Conservation (phyloP, 495 filamentous ascomycete species). For the Hypoxylon rickii region DNA sequence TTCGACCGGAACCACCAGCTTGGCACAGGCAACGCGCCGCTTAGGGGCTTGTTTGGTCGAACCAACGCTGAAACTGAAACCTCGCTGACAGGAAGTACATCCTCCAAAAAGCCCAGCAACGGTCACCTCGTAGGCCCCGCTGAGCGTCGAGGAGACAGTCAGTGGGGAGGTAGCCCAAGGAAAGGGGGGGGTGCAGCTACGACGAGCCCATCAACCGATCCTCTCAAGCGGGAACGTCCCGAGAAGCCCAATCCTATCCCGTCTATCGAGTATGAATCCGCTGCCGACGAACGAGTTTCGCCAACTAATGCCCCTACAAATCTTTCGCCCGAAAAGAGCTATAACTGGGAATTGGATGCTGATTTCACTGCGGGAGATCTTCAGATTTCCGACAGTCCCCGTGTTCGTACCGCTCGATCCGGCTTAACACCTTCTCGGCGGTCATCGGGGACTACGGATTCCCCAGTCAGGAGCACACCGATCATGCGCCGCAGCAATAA, state of each 20-base stretch:
- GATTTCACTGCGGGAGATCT: constrained; percentile 69
- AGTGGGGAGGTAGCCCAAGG: constrained; percentile 9
- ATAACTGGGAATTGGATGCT: constrained; percentile 60
- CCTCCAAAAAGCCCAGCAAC: constrained; percentile 44
- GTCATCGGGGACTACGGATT: constrained; percentile 11
- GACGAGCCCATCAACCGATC: constrained; percentile 1
- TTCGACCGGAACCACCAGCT: constrained; percentile 35
- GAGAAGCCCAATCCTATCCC: constrained; percentile 48
- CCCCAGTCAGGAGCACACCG: constrained; percentile 8
- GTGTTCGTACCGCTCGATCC: constrained; percentile 39
- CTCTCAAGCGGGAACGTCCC: not conserved
- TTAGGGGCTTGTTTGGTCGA: constrained; percentile 37
- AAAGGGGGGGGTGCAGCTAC: constrained; percentile 16
- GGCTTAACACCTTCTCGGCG: constrained; percentile 5
- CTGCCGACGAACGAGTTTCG: constrained; percentile 39
- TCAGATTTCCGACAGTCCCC: constrained; percentile 65
- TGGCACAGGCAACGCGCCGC: constrained; percentile 12
- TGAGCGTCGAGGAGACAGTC: constrained; percentile 11
- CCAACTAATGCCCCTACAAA: constrained; percentile 43
- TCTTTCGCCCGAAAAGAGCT: constrained; percentile 52
- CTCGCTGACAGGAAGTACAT: constrained; percentile 39
- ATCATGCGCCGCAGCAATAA: constrained; percentile 38
- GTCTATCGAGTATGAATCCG: constrained; percentile 51
- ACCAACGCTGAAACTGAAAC: constrained; percentile 37
- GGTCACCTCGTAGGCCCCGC: constrained; percentile 34